A percentile compares a stretch with the other conserved stretches of the same genome.
Conservation (phyloP, 139 green algal species). For the Parachlorella kessleri region DNA sequence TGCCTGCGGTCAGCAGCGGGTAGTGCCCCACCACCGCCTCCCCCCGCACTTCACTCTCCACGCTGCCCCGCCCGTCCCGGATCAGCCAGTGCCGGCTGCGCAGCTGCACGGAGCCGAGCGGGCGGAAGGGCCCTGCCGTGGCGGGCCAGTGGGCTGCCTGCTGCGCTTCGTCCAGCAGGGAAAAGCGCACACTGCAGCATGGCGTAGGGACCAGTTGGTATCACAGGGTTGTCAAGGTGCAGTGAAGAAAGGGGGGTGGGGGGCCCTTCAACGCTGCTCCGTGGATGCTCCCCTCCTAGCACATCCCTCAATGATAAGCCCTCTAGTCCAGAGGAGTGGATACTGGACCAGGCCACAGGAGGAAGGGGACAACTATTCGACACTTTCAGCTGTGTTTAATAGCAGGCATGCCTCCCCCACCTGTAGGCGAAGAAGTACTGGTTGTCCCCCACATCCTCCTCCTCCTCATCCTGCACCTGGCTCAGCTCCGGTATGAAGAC, state of each 20-base stretch:
- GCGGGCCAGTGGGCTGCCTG: conserved; percentile 32
- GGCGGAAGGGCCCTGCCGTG: neutral
- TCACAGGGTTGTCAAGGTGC: no score
- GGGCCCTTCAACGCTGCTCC: no score
- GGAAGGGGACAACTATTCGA: no score
- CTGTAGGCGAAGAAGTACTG: conserved; percentile 68
- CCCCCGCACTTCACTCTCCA: conserved; percentile 56
- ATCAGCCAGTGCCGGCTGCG: conserved; percentile 72
- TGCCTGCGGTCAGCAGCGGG: conserved; percentile 50
- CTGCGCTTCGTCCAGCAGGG: conserved; percentile 47
- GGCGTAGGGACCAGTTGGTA: neutral
- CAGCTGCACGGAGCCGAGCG: conserved; percentile 61
- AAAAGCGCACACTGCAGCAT: conserved; percentile 56
- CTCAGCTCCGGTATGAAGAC: conserved; percentile 62
- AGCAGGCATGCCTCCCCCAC: no score
- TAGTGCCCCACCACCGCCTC: conserved; percentile 62
- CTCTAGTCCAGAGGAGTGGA: no score
- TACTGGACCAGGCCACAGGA: no score
- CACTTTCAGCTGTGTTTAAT: neutral
- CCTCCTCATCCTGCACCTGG: neutral
- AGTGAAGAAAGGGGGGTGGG: no score
- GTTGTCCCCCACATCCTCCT: neutral
- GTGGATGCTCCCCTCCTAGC: no score
- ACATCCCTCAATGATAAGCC: no score
- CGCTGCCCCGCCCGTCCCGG: conserved; percentile 25